Base-by-base conservation (phyloP, 371 early-diverging fungal species). In the Coemansia sp. region DNA sequence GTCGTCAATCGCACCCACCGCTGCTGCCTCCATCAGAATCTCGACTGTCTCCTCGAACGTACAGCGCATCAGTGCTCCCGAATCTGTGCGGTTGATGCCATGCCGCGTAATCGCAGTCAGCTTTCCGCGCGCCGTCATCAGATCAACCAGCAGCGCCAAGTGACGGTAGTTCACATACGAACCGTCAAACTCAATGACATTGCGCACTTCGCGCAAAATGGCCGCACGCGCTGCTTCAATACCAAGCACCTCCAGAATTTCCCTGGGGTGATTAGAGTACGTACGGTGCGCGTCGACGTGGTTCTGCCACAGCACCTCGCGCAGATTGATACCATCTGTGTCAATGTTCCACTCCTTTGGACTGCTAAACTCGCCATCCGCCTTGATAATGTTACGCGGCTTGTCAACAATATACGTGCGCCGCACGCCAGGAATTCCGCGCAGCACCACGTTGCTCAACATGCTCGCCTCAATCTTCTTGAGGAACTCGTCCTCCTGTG, bases 1-100 rank as follows among this genome's bases (percentile, higher is more conserved):
- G 70, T 91, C 90, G 82, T 98, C 98, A 56, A 91, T 55, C 74
- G 99, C 97, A 66, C 98, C 98, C 41, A 85, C 87, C 32, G 92
- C 90, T 2, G 99, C 99, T 7, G 99, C 99, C 57, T 99, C 99
- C 84, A 99, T 85, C 65, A 99, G 85, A 83, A 99, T 93, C 83
- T 99, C 99, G 0, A 99, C 99, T 0, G 99, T 99, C 83, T 99
- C 99, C 83, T 99, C 99, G 70, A 99, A 99, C 5, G 99, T 96
- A 78, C 95, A 94, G 52, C 99, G 87, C 89, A 97, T 97, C 59
- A 99, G 84, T 12, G 97, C 98, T 61, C 99, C 95, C 3, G 96
- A 91, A 69, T 96, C 96, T 19, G 96, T 92, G 63, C 98, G 90
- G 81, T 99, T 99, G 79, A 99, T 98, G 75, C 99, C 99, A 79